These are phyloP conservation scores for Sphenostylis stenocarpa DNA, from an alignment of 306 rosid species.

Conservation along the genomic window DNA sequence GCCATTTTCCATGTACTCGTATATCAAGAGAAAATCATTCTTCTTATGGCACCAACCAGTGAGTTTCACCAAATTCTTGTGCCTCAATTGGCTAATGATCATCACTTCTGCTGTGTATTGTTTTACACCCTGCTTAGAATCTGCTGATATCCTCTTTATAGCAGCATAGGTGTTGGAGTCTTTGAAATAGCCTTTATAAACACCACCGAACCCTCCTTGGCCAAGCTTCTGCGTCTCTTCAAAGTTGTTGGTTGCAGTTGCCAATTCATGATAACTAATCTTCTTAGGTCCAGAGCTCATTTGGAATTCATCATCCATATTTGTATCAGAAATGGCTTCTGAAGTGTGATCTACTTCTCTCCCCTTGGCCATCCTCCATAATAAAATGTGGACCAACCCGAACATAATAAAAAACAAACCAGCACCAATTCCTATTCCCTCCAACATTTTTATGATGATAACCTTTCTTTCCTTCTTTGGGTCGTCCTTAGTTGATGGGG, in stretches of 20 bases:
- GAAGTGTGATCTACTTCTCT: neutral
- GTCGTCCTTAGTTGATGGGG: neutral
- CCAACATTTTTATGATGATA: neutral
- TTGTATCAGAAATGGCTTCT: neutral
- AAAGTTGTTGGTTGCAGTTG: slow-evolving; percentile 39
- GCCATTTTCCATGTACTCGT: slow-evolving; percentile 49
- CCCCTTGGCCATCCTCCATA: slow-evolving; percentile 18
- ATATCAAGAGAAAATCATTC: slow-evolving; percentile 32
- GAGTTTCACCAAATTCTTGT: slow-evolving; percentile 43
- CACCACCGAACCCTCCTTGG: slow-evolving; percentile 51
- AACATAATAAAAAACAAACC: neutral
- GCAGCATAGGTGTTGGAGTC: slow-evolving; percentile 37
- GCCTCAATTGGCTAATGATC: slow-evolving; percentile 42
- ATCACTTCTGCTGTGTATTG: slow-evolving; percentile 47
- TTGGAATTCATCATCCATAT: slow-evolving; percentile 25
- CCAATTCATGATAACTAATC: slow-evolving; percentile 25
- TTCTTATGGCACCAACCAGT: slow-evolving; percentile 50
- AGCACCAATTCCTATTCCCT: neutral
- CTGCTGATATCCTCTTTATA: slow-evolving; percentile 40
- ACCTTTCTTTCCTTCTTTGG: neutral
- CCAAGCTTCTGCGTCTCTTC: slow-evolving; percentile 43
- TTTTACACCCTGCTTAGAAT: slow-evolving; percentile 39
- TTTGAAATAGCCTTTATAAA: slow-evolving; percentile 41
- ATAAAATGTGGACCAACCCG: neutral
- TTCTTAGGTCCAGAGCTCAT: slow-evolving; percentile 42